Conservation (phyloP, 2,329 filamentous ascomycete species). For the Aspergillus hortae region DNA sequence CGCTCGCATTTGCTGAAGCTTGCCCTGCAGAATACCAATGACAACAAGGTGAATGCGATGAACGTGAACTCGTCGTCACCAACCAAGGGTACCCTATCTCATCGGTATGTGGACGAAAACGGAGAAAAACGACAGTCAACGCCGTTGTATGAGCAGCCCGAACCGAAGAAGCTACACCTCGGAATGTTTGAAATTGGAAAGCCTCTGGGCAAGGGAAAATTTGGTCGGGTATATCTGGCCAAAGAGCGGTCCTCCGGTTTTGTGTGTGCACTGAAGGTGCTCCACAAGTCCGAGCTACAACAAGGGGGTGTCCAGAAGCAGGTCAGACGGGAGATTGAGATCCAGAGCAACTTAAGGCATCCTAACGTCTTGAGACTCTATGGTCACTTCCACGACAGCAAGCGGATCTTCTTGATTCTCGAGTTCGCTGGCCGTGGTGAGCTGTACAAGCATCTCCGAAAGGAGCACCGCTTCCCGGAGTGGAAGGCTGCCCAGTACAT, state of each 20-base stretch:
- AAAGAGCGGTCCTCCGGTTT: conserved; percentile 75
- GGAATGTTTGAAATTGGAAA: conserved; percentile 94
- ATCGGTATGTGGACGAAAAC: conserved; percentile 47
- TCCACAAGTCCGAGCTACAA: conserved; percentile 79
- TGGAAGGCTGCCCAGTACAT: conserved; percentile 85
- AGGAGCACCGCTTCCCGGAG: conserved; percentile 76
- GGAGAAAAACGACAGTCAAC: conserved; percentile 32
- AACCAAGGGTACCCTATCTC: conserved; percentile 53
- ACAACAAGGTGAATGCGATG: conserved; percentile 54
- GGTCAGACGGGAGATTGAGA: conserved; percentile 82
- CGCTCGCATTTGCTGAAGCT: conserved; percentile 83
- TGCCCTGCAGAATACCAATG: conserved; percentile 73
- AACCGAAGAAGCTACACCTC: conserved; percentile 67
- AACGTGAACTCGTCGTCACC: conserved; percentile 57
- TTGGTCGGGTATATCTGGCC: conserved; percentile 80
- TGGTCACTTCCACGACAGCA: conserved; percentile 85
- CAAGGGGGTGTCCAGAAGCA: conserved; percentile 82
- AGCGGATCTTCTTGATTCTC: conserved; percentile 81
- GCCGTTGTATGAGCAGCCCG: conserved; percentile 56
- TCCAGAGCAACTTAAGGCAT: conserved; percentile 81
- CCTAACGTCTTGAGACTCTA: conserved; percentile 81
- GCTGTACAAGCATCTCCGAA: conserved; percentile 80
- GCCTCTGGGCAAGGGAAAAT: conserved; percentile 82
- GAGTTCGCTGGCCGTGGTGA: conserved; percentile 85
- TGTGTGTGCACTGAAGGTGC: conserved; percentile 80